phyloP scores from a whole-genome alignment of 352 stramenopile genomes.

The Globisporangium viniferum region DNA sequence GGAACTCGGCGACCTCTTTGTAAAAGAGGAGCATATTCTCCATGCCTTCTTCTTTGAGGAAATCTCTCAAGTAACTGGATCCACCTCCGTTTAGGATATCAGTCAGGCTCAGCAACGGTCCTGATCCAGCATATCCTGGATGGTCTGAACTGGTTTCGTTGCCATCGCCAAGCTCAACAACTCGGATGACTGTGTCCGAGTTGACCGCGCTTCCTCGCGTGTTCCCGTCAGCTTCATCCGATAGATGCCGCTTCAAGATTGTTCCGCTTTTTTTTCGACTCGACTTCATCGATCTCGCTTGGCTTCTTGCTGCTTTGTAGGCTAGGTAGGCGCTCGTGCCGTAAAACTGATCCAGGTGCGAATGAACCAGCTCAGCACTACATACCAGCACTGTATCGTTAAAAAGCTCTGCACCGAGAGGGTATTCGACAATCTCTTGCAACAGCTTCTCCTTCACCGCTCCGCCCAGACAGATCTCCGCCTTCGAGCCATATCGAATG shows the following conservation, averaged over 20 bases:
- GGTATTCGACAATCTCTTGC: slow-evolving; percentile 42
- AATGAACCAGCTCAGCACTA: slow-evolving; percentile 58
- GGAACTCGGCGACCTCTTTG: slow-evolving; percentile 72
- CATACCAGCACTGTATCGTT: slow-evolving; percentile 55
- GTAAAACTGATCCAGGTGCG: slow-evolving; percentile 61
- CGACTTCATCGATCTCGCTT: background rate
- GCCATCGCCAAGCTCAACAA: background rate
- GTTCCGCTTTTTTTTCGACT: slow-evolving; percentile 1
- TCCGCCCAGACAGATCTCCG: slow-evolving; percentile 49
- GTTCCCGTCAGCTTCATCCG: background rate
- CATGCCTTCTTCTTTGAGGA: slow-evolving; percentile 42
- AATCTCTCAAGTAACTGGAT: slow-evolving; percentile 55
- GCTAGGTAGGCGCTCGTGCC: slow-evolving; percentile 36
- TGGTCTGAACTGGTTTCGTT: background rate
- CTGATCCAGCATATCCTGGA: background rate
- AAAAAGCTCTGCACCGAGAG: slow-evolving; percentile 47
- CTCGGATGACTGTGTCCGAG: background rate
- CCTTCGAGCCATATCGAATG: slow-evolving; percentile 65
- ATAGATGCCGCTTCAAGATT: slow-evolving; percentile 8
- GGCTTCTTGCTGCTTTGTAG: slow-evolving; percentile 28
- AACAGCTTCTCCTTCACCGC: slow-evolving; percentile 47
- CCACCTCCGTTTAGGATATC: slow-evolving; percentile 53
- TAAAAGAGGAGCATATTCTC: slow-evolving; percentile 69
- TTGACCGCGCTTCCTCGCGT: background rate
- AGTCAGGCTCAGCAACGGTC: slow-evolving; percentile 14